These are phyloP conservation scores for Bimuria novae-zelandiae DNA, from an alignment of 2,329 filamentous ascomycete species.

Conservation along the genomic window DNA sequence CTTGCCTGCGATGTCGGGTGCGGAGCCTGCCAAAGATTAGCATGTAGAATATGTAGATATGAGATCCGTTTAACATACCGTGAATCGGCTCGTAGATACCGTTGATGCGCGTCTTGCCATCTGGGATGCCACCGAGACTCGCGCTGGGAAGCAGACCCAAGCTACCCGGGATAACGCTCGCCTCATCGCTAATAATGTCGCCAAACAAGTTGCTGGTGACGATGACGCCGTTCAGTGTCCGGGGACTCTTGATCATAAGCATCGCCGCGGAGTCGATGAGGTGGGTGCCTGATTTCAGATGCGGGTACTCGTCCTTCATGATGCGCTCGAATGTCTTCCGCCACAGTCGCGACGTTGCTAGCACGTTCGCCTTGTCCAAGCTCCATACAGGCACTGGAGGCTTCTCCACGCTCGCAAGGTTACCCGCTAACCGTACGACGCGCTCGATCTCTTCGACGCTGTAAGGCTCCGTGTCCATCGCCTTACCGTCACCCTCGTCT, in stretches of 20 bases:
- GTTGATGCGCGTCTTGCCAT: slow-evolving; percentile 82
- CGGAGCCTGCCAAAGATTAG: slow-evolving; percentile 64
- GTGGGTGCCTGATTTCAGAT: slow-evolving; percentile 82
- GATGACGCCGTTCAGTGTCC: slow-evolving; percentile 84
- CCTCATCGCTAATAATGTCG: slow-evolving; percentile 95
- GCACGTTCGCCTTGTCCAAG: slow-evolving; percentile 95
- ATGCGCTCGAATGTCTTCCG: slow-evolving; percentile 82
- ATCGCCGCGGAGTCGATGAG: slow-evolving; percentile 97
- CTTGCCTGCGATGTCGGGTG: slow-evolving; percentile 90
- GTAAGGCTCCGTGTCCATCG: slow-evolving; percentile 87
- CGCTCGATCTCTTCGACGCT: slow-evolving; percentile 84
- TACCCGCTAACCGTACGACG: slow-evolving; percentile 78
- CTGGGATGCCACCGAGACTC: slow-evolving; percentile 82
- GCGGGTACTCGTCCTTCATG: slow-evolving; percentile 86
- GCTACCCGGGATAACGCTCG: slow-evolving; percentile 88
- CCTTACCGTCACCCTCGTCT: slow-evolving; percentile 73
- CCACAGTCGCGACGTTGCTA: slow-evolving; percentile 90
- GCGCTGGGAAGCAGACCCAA: slow-evolving; percentile 88
- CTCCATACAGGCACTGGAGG: slow-evolving; percentile 81
- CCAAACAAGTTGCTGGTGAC: slow-evolving; percentile 95
- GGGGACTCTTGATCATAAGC: slow-evolving; percentile 95
- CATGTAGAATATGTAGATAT: not conserved
- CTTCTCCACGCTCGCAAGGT: slow-evolving; percentile 76
- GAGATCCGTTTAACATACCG: slow-evolving; percentile 59
- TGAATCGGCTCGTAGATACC: slow-evolving; percentile 99